These are phyloP conservation scores for Prunus mira DNA, from an alignment of 306 rosid genomes.

Conservation along the genomic window DNA sequence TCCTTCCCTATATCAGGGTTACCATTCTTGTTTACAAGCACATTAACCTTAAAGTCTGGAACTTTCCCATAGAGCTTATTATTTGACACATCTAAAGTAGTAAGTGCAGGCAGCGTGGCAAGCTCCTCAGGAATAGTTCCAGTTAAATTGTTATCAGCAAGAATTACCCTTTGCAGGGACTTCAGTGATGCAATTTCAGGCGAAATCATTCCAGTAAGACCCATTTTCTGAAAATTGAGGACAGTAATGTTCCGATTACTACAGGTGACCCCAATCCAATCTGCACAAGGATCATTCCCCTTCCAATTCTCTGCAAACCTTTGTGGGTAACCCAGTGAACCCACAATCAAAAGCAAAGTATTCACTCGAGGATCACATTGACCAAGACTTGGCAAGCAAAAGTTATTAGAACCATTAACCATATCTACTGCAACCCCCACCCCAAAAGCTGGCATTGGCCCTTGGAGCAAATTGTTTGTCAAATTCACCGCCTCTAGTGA, in stretches of 20 bases:
- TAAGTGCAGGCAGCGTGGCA: conserved; percentile 52
- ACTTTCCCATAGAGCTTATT: conserved; percentile 61
- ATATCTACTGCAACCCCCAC: conserved; percentile 57
- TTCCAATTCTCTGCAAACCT: conserved; percentile 73
- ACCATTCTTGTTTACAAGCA: conserved; percentile 44
- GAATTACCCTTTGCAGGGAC: conserved; percentile 54
- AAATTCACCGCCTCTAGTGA: conserved; percentile 60
- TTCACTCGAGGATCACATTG: conserved; percentile 57
- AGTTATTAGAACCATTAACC: conserved; percentile 52
- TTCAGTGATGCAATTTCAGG: conserved; percentile 51
- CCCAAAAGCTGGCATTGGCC: conserved; percentile 58
- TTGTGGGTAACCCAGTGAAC: conserved; percentile 60
- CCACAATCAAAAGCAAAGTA: conserved; percentile 47
- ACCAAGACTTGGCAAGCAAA: conserved; percentile 62
- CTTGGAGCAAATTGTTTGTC: conserved; percentile 74
- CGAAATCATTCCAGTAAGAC: conserved; percentile 64
- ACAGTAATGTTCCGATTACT: conserved; percentile 50
- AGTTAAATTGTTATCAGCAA: conserved; percentile 69
- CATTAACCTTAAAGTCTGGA: conserved; percentile 58
- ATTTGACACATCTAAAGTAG: conserved; percentile 55
- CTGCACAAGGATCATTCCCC: conserved; percentile 67
- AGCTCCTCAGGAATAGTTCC: conserved; percentile 63
- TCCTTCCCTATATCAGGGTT: conserved; percentile 66
- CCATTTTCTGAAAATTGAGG: conserved; percentile 74
- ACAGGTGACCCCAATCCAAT: conserved; percentile 79